These are phyloP conservation scores for Melaleuca quinquenervia DNA, from an alignment of 345 rosid species.

Conservation along the genomic window DNA sequence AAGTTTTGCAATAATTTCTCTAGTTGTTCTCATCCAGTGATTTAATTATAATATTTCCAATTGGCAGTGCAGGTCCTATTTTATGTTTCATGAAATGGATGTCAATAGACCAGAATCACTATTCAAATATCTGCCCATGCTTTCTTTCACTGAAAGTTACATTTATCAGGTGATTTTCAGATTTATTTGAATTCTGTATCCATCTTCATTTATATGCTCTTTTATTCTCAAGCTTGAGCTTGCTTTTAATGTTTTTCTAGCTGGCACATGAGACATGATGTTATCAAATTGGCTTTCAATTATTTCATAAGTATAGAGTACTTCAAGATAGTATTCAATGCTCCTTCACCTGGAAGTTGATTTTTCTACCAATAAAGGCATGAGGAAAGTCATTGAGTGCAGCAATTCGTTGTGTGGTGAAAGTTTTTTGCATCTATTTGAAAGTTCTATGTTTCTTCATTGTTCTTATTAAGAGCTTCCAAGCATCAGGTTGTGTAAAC, in stretches of 20 bases:
- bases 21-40: neutral
- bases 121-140: slow-evolving; percentile 61
- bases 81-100: slow-evolving; percentile 83
- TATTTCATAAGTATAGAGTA: neutral
- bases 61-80: slow-evolving; percentile 84
- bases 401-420: neutral
- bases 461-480: neutral
- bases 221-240: neutral
- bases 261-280: neutral
- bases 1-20: neutral
- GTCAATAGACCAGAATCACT: slow-evolving; percentile 37
- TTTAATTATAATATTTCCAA: neutral
- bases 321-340: neutral
- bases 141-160: slow-evolving; percentile 72
- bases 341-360: neutral
- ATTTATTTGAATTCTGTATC: neutral
- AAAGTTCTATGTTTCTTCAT: neutral
- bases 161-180: slow-evolving; percentile 65
- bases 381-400: neutral
- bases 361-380: neutral
- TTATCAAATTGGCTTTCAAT: neutral
- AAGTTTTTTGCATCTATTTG: neutral
- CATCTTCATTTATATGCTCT: neutral
- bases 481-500: neutral
- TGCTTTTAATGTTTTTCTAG: neutral